Conservation (phyloP, 139 green algal genomes). For the Chlamydomonas eustigma region DNA sequence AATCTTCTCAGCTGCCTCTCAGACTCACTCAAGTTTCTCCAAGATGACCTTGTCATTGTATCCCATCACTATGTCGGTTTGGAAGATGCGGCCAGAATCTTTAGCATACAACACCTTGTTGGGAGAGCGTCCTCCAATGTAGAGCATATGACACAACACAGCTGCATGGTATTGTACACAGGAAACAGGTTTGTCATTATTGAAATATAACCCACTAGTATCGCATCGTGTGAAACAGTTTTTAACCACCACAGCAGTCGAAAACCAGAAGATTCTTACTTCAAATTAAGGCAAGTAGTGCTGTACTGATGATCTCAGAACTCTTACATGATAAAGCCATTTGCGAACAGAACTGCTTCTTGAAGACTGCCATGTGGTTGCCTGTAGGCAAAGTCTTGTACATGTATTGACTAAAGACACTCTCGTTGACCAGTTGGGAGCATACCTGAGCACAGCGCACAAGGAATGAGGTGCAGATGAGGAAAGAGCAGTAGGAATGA, state of each 20-base stretch:
- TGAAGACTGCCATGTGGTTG: slow-evolving; percentile 92
- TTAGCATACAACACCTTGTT: slow-evolving; percentile 88
- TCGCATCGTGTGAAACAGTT: too few species aligned
- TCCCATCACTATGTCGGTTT: slow-evolving; percentile 80
- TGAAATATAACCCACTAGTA: too few species aligned
- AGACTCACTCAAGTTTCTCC: slow-evolving; percentile 37
- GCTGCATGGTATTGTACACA: too few species aligned
- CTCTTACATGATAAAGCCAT: slow-evolving; percentile 77
- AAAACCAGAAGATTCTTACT: too few species aligned
- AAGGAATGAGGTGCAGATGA: neutral
- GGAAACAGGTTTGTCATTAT: too few species aligned
- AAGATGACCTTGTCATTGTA: slow-evolving; percentile 65
- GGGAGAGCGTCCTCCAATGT: slow-evolving; percentile 79
- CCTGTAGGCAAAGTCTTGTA: slow-evolving; percentile 92
- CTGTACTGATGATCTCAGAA: too few species aligned
- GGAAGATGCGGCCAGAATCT: slow-evolving; percentile 73
- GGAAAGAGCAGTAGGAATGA: too few species aligned
- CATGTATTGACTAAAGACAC: slow-evolving; percentile 92
- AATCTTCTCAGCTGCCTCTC: too few species aligned
- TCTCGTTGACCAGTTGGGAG: slow-evolving; percentile 77
- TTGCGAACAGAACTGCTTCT: slow-evolving; percentile 83
- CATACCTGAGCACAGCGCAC: slow-evolving; percentile 46
- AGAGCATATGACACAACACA: slow-evolving; percentile 79
- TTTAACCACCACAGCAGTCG: too few species aligned
- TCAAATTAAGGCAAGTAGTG: too few species aligned